A percentile compares a stretch with the other conserved stretches of the same genome.
These are phyloP conservation scores for Roridomyces roridus DNA, from an alignment of 768 basidiomycete genomes.

Conservation along the genomic window DNA sequence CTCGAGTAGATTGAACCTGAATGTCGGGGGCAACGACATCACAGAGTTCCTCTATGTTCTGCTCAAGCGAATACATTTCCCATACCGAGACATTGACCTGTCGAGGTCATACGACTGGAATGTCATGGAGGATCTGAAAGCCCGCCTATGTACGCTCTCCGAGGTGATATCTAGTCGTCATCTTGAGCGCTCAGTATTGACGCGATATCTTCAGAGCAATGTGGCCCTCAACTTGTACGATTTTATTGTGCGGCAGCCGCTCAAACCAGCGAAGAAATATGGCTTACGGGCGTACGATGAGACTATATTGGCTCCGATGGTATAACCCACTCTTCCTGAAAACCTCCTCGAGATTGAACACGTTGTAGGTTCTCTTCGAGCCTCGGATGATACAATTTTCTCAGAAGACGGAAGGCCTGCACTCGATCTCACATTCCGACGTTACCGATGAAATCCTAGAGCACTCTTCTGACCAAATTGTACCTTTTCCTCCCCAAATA, in stretches of 20 bases:
- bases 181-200: conserved; percentile 1
- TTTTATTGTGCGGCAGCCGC: conserved; percentile 83
- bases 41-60: conserved; percentile 87
- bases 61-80: conserved; percentile 82
- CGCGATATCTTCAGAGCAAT: conserved; percentile 62
- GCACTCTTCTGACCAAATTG: conserved; percentile 58
- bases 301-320: conserved; percentile 93
- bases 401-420: conserved; percentile 62
- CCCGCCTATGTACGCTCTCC: conserved; percentile 80
- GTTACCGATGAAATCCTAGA: conserved; percentile 80
- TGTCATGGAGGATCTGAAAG: conserved; percentile 91
- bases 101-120: conserved; percentile 84
- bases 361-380: conserved; percentile 66
- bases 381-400: conserved; percentile 93
- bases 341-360: not conserved
- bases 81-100: conserved; percentile 85
- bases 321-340: conserved; percentile 38
- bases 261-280: conserved; percentile 83
- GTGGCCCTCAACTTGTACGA: conserved; percentile 92
- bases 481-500: conserved; percentile 33
- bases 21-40: conserved; percentile 94
- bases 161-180: conserved; percentile 72
- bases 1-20: conserved; percentile 68
- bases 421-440: conserved; percentile 56
- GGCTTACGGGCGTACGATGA: conserved; percentile 93